Evolutionary conservation across 441 rosid species (phyloP), one percentile per base, ranked within the genome.

Genomic region (Pelargonium citronellum): DNA sequence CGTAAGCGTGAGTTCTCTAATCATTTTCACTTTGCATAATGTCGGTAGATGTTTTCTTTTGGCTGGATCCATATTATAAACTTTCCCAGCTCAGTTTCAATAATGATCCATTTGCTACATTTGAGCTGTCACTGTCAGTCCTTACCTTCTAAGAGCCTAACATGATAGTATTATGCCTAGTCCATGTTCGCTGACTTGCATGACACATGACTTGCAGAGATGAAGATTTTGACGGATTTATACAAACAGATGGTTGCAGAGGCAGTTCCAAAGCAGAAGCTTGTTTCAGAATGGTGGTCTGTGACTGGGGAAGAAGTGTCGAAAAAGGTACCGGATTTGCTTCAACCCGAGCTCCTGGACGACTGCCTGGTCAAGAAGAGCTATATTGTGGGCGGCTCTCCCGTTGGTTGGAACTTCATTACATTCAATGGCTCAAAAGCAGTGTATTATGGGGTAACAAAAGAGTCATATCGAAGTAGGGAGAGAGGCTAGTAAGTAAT

Each of bases 401-500:
- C 91, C 13, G 88, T 90, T 75, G 99, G 96, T 63, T 94, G 99
- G 97, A 90, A 94, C 72, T 91, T 90, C 64, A 47, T 90, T 5
- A 94, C 95, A 46, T 82, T 67, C 74, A 61, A 83, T 1, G 83
- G 93, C 67, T 67, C 68, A 5, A 72, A 80, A 70, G 60, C 89
- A 16, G 76, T 79, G 44, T 90, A 86, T 76, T 86, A 68, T 69
- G 97, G 97, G 34, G 81, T 74, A 74, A 82, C 95, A 0, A 94
- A 89, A 78, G 91, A 87, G 71, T 84, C 87, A 5, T 91, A 83
- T 81, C 82, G 88, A 75, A 78, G 76, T 74, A 61, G 60, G 7
- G 9, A 11, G 37, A 30, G 37, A 30, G 37, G 37, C 3, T 30
- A 30, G 37, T 30, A 30, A 30, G 37, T 30, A 30, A 30, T 30